phyloP scores from a whole-genome alignment of 1,139 yeast species.

The Blastobotrys illinoisensis region DNA sequence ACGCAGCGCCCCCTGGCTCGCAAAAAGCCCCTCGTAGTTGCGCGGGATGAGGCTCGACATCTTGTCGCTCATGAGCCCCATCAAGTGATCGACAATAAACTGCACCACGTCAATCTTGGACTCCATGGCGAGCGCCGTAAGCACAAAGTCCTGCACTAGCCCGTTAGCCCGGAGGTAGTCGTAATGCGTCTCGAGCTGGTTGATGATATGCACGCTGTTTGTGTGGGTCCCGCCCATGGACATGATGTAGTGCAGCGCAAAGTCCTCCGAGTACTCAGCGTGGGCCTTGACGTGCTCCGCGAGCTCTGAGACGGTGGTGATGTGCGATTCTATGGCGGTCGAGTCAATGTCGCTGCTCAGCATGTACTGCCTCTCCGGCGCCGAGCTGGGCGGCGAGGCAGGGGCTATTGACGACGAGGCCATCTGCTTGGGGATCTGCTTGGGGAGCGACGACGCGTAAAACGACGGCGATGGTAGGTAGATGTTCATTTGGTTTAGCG shows the following conservation, averaged over 20 bases:
- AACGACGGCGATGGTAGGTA: background rate
- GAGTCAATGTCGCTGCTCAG: background rate
- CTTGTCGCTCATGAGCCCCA: background rate
- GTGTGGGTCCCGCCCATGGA: background rate
- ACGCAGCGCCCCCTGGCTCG: background rate
- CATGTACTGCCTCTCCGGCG: background rate
- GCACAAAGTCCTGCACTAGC: background rate
- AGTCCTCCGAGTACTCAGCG: background rate
- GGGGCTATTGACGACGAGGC: background rate
- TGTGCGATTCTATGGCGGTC: background rate
- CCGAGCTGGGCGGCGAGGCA: background rate
- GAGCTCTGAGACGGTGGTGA: background rate
- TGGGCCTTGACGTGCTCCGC: background rate
- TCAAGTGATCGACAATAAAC: background rate
- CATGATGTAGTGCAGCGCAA: conserved; percentile 5
- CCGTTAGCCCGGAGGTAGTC: background rate
- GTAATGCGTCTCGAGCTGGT: conserved; percentile 6
- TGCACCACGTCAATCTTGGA: background rate
- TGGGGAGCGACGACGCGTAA: background rate
- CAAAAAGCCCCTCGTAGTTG: background rate
- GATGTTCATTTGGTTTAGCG: background rate
- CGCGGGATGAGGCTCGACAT: background rate
- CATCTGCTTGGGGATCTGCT: background rate
- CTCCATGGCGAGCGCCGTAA: background rate
- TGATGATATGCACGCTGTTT: background rate